Conservation (phyloP, 345 rosid genomes). For the Atalantia buxifolia region DNA sequence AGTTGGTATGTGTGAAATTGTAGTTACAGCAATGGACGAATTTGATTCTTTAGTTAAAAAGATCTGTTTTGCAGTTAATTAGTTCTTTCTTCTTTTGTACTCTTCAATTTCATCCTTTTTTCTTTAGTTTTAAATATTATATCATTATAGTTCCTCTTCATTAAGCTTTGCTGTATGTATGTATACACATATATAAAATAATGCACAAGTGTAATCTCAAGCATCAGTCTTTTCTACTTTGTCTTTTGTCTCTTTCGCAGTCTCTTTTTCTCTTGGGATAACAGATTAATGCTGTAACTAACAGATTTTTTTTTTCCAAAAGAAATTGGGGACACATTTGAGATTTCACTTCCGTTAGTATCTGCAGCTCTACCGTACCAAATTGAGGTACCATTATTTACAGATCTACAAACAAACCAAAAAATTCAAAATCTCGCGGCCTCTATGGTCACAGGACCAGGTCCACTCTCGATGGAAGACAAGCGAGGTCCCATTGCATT, state of each 20-base stretch:
- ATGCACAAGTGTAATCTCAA: neutral
- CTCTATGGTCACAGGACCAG: neutral
- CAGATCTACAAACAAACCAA: neutral
- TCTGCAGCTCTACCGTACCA: neutral
- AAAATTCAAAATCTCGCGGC: neutral
- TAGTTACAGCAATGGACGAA: neutral
- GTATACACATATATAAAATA: too few relatives aligned
- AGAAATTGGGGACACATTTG: neutral
- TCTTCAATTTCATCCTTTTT: too few relatives aligned
- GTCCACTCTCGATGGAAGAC: neutral
- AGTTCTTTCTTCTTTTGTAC: neutral
- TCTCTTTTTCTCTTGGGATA: neutral
- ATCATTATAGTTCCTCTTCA: neutral
- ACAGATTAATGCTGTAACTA: neutral
- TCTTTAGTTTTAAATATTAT: neutral
- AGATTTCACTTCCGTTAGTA: neutral
- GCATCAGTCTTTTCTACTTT: neutral
- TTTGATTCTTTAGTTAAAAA: neutral
- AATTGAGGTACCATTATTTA: neutral
- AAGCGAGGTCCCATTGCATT: neutral
- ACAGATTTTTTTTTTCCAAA: too few relatives aligned
- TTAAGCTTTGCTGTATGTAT: neutral
- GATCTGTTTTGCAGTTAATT: neutral
- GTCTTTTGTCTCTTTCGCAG: neutral
- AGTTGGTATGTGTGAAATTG: neutral